Evolutionary conservation across 169 alveolate species (phyloP).

Genomic region (Eimeria sp.): DNA sequence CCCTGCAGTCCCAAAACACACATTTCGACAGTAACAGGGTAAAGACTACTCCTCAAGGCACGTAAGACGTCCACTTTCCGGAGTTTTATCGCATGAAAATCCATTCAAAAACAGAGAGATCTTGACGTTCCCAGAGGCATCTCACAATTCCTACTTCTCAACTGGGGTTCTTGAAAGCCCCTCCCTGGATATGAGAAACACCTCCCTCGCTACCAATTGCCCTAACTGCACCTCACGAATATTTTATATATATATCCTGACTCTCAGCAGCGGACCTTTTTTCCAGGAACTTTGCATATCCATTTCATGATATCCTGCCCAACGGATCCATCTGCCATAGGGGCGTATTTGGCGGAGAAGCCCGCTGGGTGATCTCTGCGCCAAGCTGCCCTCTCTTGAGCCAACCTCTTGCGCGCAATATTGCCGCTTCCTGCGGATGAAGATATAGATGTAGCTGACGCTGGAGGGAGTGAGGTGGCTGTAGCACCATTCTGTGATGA

Average conservation of each 20-base stretch:
- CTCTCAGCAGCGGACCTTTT: slow-evolving; percentile 89
- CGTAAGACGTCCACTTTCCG: not conserved
- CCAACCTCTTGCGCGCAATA: slow-evolving; percentile 93
- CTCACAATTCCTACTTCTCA: not conserved
- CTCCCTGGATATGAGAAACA: not conserved
- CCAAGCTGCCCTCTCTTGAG: slow-evolving; percentile 98
- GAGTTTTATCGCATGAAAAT: not conserved
- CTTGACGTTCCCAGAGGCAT: not conserved
- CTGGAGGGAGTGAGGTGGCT: not conserved
- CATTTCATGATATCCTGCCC: slow-evolving; percentile 95
- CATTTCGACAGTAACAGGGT: not conserved
- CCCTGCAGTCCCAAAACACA: slow-evolving; percentile 82
- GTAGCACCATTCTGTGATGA: slow-evolving; percentile 33
- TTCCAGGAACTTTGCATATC: slow-evolving; percentile 99
- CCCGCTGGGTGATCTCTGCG: slow-evolving; percentile 99
- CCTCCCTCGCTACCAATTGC: not conserved
- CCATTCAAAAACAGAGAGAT: not conserved
- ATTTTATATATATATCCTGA: not conserved
- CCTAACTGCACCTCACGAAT: not conserved
- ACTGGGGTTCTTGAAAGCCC: not conserved
- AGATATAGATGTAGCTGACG: slow-evolving; percentile 45
- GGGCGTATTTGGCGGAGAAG: slow-evolving; percentile 98
- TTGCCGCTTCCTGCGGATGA: slow-evolving; percentile 83
- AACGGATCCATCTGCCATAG: slow-evolving; percentile 95
- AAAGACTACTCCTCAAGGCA: too few relatives aligned